A percentile compares a stretch with the other conserved stretches of the same genome.
These are phyloP conservation scores for Talaromyces sp. DNA, from an alignment of 2,329 filamentous ascomycete species.

Conservation along the genomic window DNA sequence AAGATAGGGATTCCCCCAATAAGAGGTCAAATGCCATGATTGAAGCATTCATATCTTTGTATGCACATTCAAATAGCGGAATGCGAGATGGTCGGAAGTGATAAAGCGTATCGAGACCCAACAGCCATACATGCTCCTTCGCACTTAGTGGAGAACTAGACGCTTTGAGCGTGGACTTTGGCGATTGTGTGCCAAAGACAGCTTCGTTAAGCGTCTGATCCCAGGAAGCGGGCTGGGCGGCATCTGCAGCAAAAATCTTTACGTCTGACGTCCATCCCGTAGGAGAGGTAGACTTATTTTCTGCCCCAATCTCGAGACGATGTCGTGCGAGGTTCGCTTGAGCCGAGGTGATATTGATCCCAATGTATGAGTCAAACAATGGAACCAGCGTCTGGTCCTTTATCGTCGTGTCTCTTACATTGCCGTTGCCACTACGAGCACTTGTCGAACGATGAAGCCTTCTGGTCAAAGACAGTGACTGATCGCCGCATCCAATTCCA, in stretches of 20 bases:
- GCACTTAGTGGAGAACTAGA: not conserved
- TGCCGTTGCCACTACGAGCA: not conserved
- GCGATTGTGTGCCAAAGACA: slow-evolving; percentile 13
- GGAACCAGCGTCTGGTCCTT: slow-evolving; percentile 8
- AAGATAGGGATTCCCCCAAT: slow-evolving; percentile 26
- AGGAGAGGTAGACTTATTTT: not conserved
- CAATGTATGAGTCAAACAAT: slow-evolving; percentile 48
- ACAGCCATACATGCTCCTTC: slow-evolving; percentile 47
- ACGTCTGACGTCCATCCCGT: slow-evolving; percentile 14
- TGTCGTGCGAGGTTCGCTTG: slow-evolving; percentile 42
- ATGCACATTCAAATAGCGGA: slow-evolving; percentile 46
- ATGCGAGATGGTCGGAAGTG: slow-evolving; percentile 55
- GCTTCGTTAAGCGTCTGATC: slow-evolving; percentile 24
- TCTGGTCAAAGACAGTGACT: slow-evolving; percentile 48
- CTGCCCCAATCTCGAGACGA: slow-evolving; percentile 14
- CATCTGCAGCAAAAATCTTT: slow-evolving; percentile 49
- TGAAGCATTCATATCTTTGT: slow-evolving; percentile 43
- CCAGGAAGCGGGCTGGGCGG: slow-evolving; percentile 49
- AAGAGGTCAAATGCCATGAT: slow-evolving; percentile 58
- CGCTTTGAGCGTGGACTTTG: not conserved
- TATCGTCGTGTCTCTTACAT: slow-evolving; percentile 11
- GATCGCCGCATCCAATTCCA: slow-evolving; percentile 60
- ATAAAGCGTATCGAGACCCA: slow-evolving; percentile 57
- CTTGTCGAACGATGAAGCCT: slow-evolving; percentile 20
- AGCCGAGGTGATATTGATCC: slow-evolving; percentile 50